Evolutionary conservation across 2,329 filamentous ascomycete genomes (phyloP), one percentile per base, ranked within the genome.

Genomic region (Gnomoniopsis sp.): DNA sequence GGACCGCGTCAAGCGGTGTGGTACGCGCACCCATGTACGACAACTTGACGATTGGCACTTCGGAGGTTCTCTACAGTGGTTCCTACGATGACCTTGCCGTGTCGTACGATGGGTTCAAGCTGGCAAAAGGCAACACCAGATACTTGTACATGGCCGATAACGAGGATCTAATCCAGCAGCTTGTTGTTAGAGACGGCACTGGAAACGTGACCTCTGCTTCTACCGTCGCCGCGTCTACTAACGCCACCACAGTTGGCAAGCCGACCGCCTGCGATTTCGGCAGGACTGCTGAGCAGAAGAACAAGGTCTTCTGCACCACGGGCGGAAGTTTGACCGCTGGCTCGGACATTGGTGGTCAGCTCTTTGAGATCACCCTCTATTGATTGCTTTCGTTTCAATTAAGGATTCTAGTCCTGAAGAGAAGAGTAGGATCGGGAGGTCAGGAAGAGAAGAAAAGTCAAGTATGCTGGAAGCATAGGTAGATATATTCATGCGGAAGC

Each of bases 351-450:
- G 50, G 50, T 19, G 50, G 50, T 33, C 51, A 46, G 23, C 41
- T 53, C n/a, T 53, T 53, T 23, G 51, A 53, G 38, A n/a, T 53
- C 22, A 53, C 38, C 17, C n/a, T 53, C 51, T 53, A 53, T 93
- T 21, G 89, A 93, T 41, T n/a, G n/a, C n/a, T n/a, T n/a, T 4
- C 26, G 8, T 30, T 30, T 30, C 26, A 30, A 30, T 30, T 8
- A 30, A 30, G 8, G n/a, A n/a, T n/a, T n/a, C n/a, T n/a, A n/a
- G n/a, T n/a, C n/a, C n/a, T n/a, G n/a, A n/a, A n/a, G n/a, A n/a
- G n/a, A n/a, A n/a, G n/a, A n/a, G n/a, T n/a, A n/a, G n/a, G n/a
- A n/a, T n/a, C n/a, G n/a, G n/a, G n/a, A n/a, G n/a, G n/a, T n/a
- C n/a, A n/a, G n/a, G n/a, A n/a, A n/a, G n/a, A n/a, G n/a, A n/a